A percentile compares a stretch with the other conserved stretches of the same genome.
Evolutionary conservation across 176 grass and related monocot species (phyloP).

Genomic region (Avena sativa): DNA sequence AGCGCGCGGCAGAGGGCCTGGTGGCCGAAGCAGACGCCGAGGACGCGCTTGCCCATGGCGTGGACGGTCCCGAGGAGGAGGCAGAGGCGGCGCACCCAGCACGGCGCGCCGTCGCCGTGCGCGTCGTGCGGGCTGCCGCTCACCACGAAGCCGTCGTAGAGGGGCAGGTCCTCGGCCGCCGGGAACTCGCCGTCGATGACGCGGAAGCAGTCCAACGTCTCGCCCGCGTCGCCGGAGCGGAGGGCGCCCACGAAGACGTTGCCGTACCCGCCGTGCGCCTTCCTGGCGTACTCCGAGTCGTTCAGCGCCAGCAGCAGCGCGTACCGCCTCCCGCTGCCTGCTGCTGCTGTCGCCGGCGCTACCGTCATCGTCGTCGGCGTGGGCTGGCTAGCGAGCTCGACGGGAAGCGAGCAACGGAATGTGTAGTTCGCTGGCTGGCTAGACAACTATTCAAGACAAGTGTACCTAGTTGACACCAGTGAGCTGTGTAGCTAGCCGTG

Average conservation of each 20-base stretch:
- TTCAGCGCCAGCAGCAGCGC: conserved; percentile 53
- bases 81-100: conserved; percentile 61
- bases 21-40: conserved; percentile 76
- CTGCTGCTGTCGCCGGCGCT: not conserved
- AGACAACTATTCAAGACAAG: not conserved
- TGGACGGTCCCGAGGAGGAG: conserved; percentile 48
- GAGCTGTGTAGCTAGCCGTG: not conserved
- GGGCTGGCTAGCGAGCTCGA: not conserved
- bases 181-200: conserved; percentile 69
- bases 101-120: conserved; percentile 52
- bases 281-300: conserved; percentile 65
- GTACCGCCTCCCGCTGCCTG: conserved; percentile 22
- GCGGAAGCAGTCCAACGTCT: conserved; percentile 56
- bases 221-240: conserved; percentile 14
- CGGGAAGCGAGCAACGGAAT: conserved; percentile 6
- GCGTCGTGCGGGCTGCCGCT: conserved; percentile 66
- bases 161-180: conserved; percentile 26
- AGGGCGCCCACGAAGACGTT: conserved; percentile 53
- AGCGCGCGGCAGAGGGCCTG: conserved; percentile 62
- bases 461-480: not conserved
- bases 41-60: conserved; percentile 61
- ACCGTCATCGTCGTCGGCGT: not conserved
- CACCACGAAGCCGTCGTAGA: conserved; percentile 68
- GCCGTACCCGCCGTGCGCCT: conserved; percentile 57
- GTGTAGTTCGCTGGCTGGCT: not conserved